phyloP scores from a whole-genome alignment of 352 stramenopile species.

The Globisporangium heterothallicum region DNA sequence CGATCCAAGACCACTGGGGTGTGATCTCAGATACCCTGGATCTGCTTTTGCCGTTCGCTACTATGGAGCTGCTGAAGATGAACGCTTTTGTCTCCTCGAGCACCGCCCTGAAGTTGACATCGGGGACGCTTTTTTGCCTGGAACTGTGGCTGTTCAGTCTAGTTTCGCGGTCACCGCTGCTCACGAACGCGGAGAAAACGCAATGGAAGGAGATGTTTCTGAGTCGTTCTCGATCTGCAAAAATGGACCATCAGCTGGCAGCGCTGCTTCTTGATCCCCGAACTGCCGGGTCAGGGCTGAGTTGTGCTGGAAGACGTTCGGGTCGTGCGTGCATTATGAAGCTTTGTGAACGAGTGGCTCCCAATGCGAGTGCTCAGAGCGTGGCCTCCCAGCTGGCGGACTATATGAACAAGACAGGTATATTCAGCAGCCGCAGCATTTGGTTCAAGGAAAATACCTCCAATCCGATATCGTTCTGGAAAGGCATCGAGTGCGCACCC shows the following conservation, averaged over 20 bases:
- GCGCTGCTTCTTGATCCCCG: slow-evolving; percentile 15
- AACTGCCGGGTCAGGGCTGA: slow-evolving; percentile 10
- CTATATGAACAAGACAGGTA: slow-evolving; percentile 2
- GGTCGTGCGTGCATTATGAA: slow-evolving; percentile 5
- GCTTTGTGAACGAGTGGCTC: not conserved
- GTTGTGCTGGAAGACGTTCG: not conserved
- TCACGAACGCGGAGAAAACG: not conserved
- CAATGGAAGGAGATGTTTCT: slow-evolving; percentile 5
- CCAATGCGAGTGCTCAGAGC: not conserved
- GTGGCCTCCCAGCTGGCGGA: slow-evolving; percentile 6
- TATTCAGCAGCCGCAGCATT: not conserved
- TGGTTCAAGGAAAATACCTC: not conserved
- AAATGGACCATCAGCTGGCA: slow-evolving; percentile 12
- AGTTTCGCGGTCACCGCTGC: not conserved
- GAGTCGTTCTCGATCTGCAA: not conserved
- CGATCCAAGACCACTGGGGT: slow-evolving; percentile 2
- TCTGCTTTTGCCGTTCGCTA: slow-evolving; percentile 6
- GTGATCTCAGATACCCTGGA: not conserved
- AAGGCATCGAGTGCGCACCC: not conserved
- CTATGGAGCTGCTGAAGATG: slow-evolving; percentile 3
- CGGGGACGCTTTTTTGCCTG: slow-evolving; percentile 7
- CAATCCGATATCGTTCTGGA: slow-evolving; percentile 12
- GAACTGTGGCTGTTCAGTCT: slow-evolving; percentile 12
- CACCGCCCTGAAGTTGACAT: slow-evolving; percentile 1
- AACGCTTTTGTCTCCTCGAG: not conserved